These are phyloP conservation scores for Eucalyptus camaldulensis DNA, from an alignment of 345 rosid genomes.

Conservation along the genomic window DNA sequence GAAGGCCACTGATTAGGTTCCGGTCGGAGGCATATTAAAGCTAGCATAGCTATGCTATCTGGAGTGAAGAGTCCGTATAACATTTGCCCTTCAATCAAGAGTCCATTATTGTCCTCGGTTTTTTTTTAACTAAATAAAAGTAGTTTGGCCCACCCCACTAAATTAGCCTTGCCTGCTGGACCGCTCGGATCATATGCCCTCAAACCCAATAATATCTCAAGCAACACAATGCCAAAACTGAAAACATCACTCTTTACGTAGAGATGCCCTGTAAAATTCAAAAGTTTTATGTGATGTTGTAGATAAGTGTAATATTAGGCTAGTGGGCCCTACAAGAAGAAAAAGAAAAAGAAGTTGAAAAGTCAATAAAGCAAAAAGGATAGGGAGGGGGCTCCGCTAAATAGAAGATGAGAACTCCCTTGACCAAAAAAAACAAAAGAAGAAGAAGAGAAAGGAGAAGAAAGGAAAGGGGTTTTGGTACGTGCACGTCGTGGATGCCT, in stretches of 20 bases:
- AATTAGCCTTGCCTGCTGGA: not conserved
- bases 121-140: not conserved
- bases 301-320: not conserved
- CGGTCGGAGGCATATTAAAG: not conserved
- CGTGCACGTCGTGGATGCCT: rapidly evolving
- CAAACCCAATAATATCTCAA: not conserved
- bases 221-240: not conserved
- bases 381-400: too few relatives aligned
- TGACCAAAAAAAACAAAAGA: too few relatives aligned
- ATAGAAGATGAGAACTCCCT: too few relatives aligned
- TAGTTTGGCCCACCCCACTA: not conserved
- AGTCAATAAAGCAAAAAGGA: too few relatives aligned
- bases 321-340: too few relatives aligned
- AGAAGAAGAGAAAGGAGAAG: too few relatives aligned
- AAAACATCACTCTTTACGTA: not conserved
- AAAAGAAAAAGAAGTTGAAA: too few relatives aligned
- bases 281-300: not conserved
- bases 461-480: too few relatives aligned
- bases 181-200: not conserved
- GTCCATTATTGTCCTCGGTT: not conserved
- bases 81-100: not conserved
- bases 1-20: not conserved
- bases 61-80: not conserved
- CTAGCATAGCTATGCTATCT: not conserved
- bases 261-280: not conserved